These are phyloP conservation scores for Podospora sp. DNA, from an alignment of 495 filamentous ascomycete species.

Conservation along the genomic window DNA sequence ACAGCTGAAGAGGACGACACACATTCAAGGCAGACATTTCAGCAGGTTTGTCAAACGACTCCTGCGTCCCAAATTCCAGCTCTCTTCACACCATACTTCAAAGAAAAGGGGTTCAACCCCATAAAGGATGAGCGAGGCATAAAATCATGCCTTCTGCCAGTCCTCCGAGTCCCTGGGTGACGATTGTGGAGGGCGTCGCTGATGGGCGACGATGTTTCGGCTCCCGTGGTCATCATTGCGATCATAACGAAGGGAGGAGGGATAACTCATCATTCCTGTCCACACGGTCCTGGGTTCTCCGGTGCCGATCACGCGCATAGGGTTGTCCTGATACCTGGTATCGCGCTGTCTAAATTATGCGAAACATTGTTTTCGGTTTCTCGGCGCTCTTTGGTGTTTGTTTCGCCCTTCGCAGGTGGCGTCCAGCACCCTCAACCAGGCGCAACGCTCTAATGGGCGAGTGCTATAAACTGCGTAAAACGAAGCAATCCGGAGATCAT, in stretches of 20 bases:
- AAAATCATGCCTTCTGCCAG: not conserved
- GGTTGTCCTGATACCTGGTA: constrained; percentile 23
- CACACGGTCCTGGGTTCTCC: constrained; percentile 15
- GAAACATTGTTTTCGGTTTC: constrained; percentile 13
- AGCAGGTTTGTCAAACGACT: not conserved
- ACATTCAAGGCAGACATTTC: not conserved
- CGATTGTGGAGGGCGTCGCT: not conserved
- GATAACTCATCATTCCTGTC: not conserved
- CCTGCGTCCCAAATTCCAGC: not conserved
- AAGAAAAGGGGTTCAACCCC: not conserved
- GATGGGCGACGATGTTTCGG: constrained; percentile 6
- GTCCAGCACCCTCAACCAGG: not conserved
- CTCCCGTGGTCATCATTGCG: constrained; percentile 3
- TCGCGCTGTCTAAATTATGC: constrained; percentile 5
- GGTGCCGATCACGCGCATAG: constrained; percentile 20
- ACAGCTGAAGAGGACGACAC: not conserved
- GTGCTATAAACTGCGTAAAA: constrained; percentile 14
- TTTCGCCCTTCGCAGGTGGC: constrained; percentile 6
- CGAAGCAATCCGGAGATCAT: constrained; percentile 7
- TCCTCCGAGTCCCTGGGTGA: not conserved
- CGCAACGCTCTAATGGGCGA: not conserved
- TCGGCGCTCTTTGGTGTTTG: constrained; percentile 5
- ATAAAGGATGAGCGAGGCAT: not conserved
- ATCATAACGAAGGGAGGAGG: constrained; percentile 2
- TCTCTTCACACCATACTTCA: not conserved